Evolutionary conservation across 208 protist species (phyloP).

Genomic region (Cochliopodium minus): DNA sequence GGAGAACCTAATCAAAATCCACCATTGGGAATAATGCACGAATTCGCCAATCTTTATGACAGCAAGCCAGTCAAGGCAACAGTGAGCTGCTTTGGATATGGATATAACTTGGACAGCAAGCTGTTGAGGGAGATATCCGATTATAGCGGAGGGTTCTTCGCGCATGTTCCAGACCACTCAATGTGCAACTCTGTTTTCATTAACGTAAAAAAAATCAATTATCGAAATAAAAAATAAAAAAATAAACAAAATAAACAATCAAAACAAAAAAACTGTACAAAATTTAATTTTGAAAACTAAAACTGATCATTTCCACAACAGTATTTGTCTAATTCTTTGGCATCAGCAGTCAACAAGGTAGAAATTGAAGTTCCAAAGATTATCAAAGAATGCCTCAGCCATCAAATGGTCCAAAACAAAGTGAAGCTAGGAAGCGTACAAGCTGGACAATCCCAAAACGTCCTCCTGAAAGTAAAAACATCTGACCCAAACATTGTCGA

Average conservation of each 20-base stretch:
- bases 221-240: neutral
- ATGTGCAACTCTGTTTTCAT: constrained; percentile 40
- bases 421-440: too few species aligned
- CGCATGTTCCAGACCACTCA: constrained; percentile 35
- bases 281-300: too few species aligned
- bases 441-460: too few species aligned
- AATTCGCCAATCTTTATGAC: constrained; percentile 18
- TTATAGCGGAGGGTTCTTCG: constrained; percentile 21
- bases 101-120: constrained; percentile 30
- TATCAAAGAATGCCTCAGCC: too few species aligned
- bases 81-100: constrained; percentile 39
- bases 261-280: too few species aligned
- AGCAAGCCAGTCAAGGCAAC: constrained; percentile 10
- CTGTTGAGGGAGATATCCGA: constrained; percentile 28
- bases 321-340: too few species aligned
- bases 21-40: constrained; percentile 26
- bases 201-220: constrained; percentile 21
- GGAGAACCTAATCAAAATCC: constrained; percentile 34
- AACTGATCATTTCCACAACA: too few species aligned
- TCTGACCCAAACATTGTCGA: too few species aligned
- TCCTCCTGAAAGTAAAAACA: too few species aligned
- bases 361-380: too few species aligned
- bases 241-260: neutral
- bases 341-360: too few species aligned
- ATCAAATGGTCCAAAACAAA: too few species aligned